phyloP scores from a whole-genome alignment of 345 rosid genomes.

The Corchorus capsularis region DNA sequence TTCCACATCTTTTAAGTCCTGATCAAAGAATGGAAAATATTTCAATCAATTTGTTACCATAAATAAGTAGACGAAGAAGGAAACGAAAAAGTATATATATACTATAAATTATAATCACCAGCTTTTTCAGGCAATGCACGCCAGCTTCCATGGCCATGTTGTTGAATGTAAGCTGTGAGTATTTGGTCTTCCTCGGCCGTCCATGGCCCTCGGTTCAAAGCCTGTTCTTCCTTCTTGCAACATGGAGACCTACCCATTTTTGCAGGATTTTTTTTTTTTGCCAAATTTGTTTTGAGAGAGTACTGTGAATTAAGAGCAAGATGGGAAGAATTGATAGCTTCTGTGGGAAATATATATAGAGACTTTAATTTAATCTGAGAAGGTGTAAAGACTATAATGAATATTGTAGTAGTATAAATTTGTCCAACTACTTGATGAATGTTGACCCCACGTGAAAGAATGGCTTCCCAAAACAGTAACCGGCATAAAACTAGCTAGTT shows the following conservation, averaged over 20 bases:
- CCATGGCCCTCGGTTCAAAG: slow-evolving; percentile 63
- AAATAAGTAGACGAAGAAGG: background rate
- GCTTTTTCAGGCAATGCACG: slow-evolving; percentile 57
- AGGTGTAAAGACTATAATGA: too few relatives aligned
- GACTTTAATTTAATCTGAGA: background rate
- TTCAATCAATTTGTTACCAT: background rate
- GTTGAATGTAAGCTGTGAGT: slow-evolving; percentile 44
- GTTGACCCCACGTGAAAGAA: too few relatives aligned
- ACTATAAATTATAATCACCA: slow-evolving; percentile 24
- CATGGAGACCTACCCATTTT: slow-evolving; percentile 36
- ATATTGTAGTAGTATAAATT: background rate
- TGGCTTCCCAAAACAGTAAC: too few relatives aligned
- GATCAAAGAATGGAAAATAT: background rate
- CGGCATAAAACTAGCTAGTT: too few relatives aligned
- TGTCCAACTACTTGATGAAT: slow-evolving; percentile 8
- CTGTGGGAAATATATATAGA: background rate
- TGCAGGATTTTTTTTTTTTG: background rate
- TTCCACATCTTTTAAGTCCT: slow-evolving; percentile 65
- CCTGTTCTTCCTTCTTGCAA: slow-evolving; percentile 36
- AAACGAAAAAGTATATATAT: background rate
- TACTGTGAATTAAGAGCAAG: background rate
- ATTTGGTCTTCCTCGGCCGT: slow-evolving; percentile 63
- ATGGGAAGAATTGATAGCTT: background rate
- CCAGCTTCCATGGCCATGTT: slow-evolving; percentile 60
- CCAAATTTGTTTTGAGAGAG: background rate